Evolutionary conservation across 1,284 basidiomycete genomes (phyloP), one percentile per base, ranked within the genome.

Genomic region (Apiotrichum veenhuisii): DNA sequence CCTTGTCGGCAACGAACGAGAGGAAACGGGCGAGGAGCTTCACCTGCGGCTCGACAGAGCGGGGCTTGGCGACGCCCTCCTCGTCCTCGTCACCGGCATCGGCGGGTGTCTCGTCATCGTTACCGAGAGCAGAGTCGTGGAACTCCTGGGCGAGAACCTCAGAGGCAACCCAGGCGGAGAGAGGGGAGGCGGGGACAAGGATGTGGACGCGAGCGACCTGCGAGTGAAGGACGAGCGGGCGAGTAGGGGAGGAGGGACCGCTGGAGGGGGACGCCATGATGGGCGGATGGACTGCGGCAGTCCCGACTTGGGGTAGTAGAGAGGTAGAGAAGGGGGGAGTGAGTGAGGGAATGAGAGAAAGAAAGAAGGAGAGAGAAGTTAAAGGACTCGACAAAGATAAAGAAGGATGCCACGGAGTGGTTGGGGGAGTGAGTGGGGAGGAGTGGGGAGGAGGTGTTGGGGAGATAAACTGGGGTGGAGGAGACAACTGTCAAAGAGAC

Each of bases 101-200:
- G 23, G 63, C 56, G 38, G 61, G 56, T 23, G 64, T 60, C 15
- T 58, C 61, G 37, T 73, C 72, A 58, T 75, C 72, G 52, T 69
- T 62, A 40, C 66, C 69, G 44, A 68, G 62, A 48, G 88, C 83
- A 55, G 82, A 78, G 73, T 89, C 85, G 58, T 82, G 78, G 74
- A 93, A 94, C 64, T 91, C 88, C 69, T 93, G 90, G 72, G 88
- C 82, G 61, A 93, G 83, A 68, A 91, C 85, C 77, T 92, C 89
- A 54, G 90, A 90, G 51, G 85, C 83, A 69, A 91, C 88, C 91
- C 91, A 94, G 75, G 72, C 72, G 53, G 91, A 85, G 71, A 90
- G 84, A 63, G 80, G 69, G 40, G 81, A 80, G 20, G 88, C 86
- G 48, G 89, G 86, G 61, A 94, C 88, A 57, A 88, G 90, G 73